Evolutionary conservation across 768 basidiomycete genomes (phyloP), one percentile per base, ranked within the genome.

Genomic region (Flagelloscypha sp.): DNA sequence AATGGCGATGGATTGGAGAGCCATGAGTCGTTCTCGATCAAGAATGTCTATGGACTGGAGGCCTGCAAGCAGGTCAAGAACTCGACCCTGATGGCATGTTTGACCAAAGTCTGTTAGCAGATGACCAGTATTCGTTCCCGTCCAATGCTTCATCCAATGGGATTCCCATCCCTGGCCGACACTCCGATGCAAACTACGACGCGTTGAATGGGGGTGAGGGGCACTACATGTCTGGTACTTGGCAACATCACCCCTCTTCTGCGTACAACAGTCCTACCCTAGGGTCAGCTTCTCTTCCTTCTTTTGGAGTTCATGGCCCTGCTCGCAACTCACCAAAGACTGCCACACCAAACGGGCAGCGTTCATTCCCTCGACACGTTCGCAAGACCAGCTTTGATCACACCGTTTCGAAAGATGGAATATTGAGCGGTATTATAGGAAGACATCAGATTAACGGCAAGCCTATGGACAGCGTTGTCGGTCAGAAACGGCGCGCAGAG

Each of bases 331-430:
- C 61, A 34, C 62, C 70, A 31, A 58, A 57, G 33, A 47, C 43
- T 35, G 49, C 49, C 33, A 43, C 37, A 12, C 30, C 30, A 5
- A 31, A 31, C 22, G 30, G 42, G 45, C 68, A 67, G 45, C 76
- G 70, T 43, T 58, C 69, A 20, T 86, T 90, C 53, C 86, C 90
- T 35, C 74, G 82, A 41, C 83, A 84, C 57, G 86, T 89, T 40
- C 76, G 90, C 42, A 95, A 95, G 67, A 88, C 90, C 30, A 90
- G 87, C 58, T 94, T 92, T 55, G 90, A 95, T 57, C 90, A 92
- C 58, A 92, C 90, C 3, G 80, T 93, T 25, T 70, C 73, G 24
- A 74, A 72, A 44, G 77, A 81, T 42, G 74, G 70, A 24, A 69
- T 79, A 36, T 62, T 76, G 40, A 50, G 63, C 20, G 74, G 72